Base-by-base conservation (phyloP, 1,284 basidiomycete genomes). In the Tranzscheliella williamsii region DNA sequence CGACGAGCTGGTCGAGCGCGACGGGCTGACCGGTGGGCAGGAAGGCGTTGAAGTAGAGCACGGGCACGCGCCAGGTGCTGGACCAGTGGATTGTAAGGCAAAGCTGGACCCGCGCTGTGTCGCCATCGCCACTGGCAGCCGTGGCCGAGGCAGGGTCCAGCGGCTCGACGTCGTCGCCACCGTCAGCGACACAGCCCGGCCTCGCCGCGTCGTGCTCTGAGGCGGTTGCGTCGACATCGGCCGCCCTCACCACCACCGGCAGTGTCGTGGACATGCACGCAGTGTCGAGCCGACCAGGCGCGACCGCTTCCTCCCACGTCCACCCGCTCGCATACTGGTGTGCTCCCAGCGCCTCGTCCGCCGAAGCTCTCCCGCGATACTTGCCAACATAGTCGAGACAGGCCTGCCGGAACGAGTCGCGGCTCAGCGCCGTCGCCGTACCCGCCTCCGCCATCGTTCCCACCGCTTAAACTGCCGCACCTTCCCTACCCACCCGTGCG, bases 21-120 rank as follows among this genome's bases (percentile, higher is more conserved):
- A 63, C 12, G 0, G 54, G 34, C 9, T 43, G 17, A 2, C 58
- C 58, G 0, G 26, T 26, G 4, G 32, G 12, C 1, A 33, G 22
- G 13, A 12, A 31, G 1, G 51, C 61, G 29, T 42, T 26, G 31
- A 64, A 55, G 21, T 44, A 38, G 5, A 64, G 35, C 1, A 64
- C 34, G 24, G 61, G 61, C 1, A 64, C 23, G 3, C 11, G 18
- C 61, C 61, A 64, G 1, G 37, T 42, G 1, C 26, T 6, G 0
- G 50, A 51, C 24, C 42, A 55, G 5, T 31, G 22, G 2, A 64
- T 58, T 6, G 40, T 33, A 38, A 12, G 29, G n/a, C 2, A 57
- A 21, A 15, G 44, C n/a, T n/a, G n/a, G n/a, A n/a, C n/a, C n/a
- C n/a, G n/a, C n/a, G n/a, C n/a, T n/a, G n/a, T n/a, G n/a, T n/a